Percentiles rank a stretch among this genome's conserved stretches.
These are phyloP conservation scores for Trichoderma atrobrunneum DNA, from an alignment of 2,329 filamentous ascomycete genomes.

Conservation along the genomic window DNA sequence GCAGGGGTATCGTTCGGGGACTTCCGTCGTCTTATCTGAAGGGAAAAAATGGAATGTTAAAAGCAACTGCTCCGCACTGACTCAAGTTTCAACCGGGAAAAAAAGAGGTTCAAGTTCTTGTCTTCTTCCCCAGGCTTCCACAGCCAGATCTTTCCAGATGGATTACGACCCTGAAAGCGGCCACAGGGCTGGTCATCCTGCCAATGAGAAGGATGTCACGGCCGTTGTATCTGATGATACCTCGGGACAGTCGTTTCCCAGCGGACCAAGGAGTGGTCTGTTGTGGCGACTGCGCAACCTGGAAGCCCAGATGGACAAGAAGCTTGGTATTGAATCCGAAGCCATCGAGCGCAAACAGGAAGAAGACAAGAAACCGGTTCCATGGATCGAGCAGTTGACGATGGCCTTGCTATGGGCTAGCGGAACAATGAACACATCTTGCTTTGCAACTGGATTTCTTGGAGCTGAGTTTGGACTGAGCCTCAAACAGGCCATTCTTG, in stretches of 20 bases:
- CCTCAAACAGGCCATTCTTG: slow-evolving; percentile 42
- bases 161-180: slow-evolving; percentile 11
- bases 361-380: slow-evolving; percentile 35
- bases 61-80: background rate
- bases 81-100: background rate
- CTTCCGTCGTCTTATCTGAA: background rate
- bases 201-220: background rate
- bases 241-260: background rate
- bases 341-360: slow-evolving; percentile 45
- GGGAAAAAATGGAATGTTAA: background rate
- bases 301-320: slow-evolving; percentile 44
- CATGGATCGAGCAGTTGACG: slow-evolving; percentile 41
- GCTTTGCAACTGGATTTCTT: slow-evolving; percentile 51
- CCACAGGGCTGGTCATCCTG: background rate
- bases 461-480: slow-evolving; percentile 48
- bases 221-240: slow-evolving; percentile 11
- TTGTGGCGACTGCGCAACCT: slow-evolving; percentile 39
- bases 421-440: slow-evolving; percentile 50
- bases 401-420: slow-evolving; percentile 54
- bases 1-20: background rate
- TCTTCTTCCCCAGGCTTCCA: background rate
- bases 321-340: slow-evolving; percentile 48
- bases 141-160: background rate
- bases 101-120: background rate
- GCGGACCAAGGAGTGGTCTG: slow-evolving; percentile 25